Evolutionary conservation across 148 eudicot genomes (phyloP).

Genomic region (Pharnaceum exiguum): DNA sequence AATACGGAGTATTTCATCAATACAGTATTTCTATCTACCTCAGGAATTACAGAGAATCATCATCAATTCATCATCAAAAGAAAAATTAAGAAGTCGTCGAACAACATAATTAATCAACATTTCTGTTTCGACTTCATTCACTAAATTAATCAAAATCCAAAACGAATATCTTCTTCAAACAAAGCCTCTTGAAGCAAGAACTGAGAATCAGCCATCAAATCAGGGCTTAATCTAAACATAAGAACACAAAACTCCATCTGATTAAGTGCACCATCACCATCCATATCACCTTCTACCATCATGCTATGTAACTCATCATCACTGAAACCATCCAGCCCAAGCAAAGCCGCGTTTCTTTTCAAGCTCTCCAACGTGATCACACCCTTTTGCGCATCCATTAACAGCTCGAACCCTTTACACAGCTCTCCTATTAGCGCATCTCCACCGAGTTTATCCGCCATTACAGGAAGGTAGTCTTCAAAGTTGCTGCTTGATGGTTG

Average conservation of each 20-base stretch:
- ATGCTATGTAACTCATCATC: conserved; percentile 39
- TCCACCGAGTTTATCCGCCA: conserved; percentile 38
- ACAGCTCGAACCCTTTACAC: conserved; percentile 38
- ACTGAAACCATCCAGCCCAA: conserved; percentile 37
- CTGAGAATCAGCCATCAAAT: conserved; percentile 39
- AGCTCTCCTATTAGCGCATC: conserved; percentile 42
- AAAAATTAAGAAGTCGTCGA: too few relatives aligned
- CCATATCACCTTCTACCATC: conserved; percentile 46
- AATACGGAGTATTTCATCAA: too few relatives aligned
- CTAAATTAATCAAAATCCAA: too few relatives aligned
- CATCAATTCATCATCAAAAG: too few relatives aligned
- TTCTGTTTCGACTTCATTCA: too few relatives aligned
- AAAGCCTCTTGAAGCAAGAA: conserved; percentile 25
- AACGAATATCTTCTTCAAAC: too few relatives aligned
- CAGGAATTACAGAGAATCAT: too few relatives aligned
- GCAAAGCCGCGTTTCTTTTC: conserved; percentile 37
- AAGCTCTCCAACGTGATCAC: conserved; percentile 46
- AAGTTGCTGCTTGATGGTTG: conserved; percentile 17
- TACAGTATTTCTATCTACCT: too few relatives aligned
- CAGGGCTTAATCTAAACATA: conserved; percentile 53
- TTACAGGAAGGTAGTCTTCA: conserved; percentile 43
- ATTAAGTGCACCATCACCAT: conserved; percentile 43
- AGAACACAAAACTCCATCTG: conserved; percentile 46
- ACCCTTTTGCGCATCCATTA: conserved; percentile 37
- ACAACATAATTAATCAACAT: too few relatives aligned